Conservation (phyloP, 1,284 basidiomycete genomes). For the Phenoliferia sp. region DNA sequence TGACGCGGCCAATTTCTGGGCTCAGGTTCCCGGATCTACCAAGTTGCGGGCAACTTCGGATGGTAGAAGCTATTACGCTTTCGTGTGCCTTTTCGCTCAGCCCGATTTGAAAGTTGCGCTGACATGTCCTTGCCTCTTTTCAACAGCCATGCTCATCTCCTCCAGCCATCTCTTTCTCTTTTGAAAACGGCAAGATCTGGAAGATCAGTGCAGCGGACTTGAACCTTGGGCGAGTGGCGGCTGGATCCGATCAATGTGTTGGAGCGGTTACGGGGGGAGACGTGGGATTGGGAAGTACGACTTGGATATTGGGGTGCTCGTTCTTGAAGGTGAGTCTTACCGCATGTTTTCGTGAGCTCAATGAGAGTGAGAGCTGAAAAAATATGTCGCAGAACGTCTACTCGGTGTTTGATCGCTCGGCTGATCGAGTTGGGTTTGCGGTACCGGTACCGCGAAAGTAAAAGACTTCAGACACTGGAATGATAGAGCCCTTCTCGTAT, state of each 20-base stretch:
- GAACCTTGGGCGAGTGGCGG: constrained; percentile 23
- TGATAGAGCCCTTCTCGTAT: too few relatives aligned
- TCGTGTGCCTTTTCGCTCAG: too few relatives aligned
- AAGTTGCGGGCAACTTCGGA: background rate
- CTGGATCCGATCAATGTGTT: constrained; percentile 20
- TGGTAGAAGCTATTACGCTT: background rate
- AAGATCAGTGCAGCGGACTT: constrained; percentile 18
- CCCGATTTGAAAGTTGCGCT: background rate
- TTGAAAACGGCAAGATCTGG: constrained; percentile 16
- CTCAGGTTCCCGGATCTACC: constrained; percentile 20
- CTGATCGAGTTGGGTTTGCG: constrained; percentile 22
- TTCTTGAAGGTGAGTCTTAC: constrained; percentile 15
- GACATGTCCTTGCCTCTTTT: background rate
- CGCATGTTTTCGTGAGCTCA: background rate
- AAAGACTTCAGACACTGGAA: too few relatives aligned
- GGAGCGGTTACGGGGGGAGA: constrained; percentile 25
- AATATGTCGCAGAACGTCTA: constrained; percentile 5
- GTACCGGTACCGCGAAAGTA: background rate
- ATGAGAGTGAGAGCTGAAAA: background rate
- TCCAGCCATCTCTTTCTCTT: constrained; percentile 18
- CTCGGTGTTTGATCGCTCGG: constrained; percentile 12
- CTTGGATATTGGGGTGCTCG: constrained; percentile 13
- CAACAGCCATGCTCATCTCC: constrained; percentile 10
- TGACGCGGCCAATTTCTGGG: constrained; percentile 26
- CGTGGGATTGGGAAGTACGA: constrained; percentile 5